phyloP scores from a whole-genome alignment of 495 filamentous ascomycete species.

The Penicillium atrosanguineum region DNA sequence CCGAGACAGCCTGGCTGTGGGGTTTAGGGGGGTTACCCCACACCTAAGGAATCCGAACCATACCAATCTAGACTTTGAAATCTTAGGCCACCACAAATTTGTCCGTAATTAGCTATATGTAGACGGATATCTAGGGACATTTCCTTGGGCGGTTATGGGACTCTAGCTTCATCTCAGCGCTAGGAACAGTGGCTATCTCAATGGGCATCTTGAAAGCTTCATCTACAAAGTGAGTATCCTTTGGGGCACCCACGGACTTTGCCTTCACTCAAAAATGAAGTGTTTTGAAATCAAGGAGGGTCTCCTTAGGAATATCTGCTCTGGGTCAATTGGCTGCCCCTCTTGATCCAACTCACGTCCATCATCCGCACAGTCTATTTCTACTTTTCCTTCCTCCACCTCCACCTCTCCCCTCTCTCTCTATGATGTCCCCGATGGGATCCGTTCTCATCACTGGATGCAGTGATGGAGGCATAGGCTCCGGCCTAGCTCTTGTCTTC shows the following conservation, averaged over 20 bases:
- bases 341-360: not conserved
- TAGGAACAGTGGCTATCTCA: too few species aligned
- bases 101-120: not conserved
- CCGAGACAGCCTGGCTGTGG: not conserved
- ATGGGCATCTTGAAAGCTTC: too few species aligned
- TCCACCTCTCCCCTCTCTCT: not conserved
- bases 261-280: too few species aligned
- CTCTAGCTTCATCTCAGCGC: too few species aligned
- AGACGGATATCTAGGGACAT: too few species aligned
- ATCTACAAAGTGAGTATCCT: too few species aligned
- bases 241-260: too few species aligned
- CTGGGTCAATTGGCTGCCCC: too few species aligned
- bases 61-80: not conserved
- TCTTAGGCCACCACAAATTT: too few species aligned
- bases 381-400: not conserved
- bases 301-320: too few species aligned
- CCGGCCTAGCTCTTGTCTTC: conserved; percentile 51
- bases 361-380: not conserved
- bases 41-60: not conserved
- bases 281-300: too few species aligned
- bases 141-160: too few species aligned
- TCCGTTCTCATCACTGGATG: conserved; percentile 46
- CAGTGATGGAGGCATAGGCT: conserved; percentile 51
- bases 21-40: not conserved
- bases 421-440: not conserved